phyloP scores from a whole-genome alignment of 768 basidiomycete genomes.

The Guyanaporus albipodus region DNA sequence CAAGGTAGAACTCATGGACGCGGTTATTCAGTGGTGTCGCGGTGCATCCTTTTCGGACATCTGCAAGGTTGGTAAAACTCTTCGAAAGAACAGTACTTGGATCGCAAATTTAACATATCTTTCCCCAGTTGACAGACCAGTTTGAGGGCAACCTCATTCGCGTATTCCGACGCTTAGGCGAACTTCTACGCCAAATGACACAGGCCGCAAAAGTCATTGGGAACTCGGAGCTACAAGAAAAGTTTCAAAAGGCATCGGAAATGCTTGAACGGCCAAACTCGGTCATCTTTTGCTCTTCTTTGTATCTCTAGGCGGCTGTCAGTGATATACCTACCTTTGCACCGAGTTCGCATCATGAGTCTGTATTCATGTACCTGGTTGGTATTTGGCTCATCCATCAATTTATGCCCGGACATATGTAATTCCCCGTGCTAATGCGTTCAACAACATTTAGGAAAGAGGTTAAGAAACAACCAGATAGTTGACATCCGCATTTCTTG shows the following conservation, averaged over 20 bases:
- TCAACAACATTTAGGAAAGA: too few relatives aligned
- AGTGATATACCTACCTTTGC: background rate
- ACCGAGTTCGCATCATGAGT: background rate
- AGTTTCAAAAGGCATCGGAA: conserved; percentile 88
- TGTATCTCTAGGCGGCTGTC: conserved; percentile 61
- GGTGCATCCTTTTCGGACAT: conserved; percentile 95
- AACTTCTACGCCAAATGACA: conserved; percentile 94
- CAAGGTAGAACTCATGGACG: conserved; percentile 99
- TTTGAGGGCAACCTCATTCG: conserved; percentile 97
- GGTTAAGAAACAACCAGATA: background rate
- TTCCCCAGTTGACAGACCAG: conserved; percentile 78
- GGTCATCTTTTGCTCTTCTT: conserved; percentile 85
- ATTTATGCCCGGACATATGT: too few relatives aligned
- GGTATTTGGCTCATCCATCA: too few relatives aligned
- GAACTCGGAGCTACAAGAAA: conserved; percentile 88
- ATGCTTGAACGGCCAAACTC: conserved; percentile 93
- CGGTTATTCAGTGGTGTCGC: conserved; percentile 96
- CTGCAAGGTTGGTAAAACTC: conserved; percentile 68
- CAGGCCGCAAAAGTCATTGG: conserved; percentile 96
- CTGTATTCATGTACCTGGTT: too few relatives aligned
- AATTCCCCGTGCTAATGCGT: too few relatives aligned
- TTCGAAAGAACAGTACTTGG: background rate
- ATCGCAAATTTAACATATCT: conserved; percentile 1
- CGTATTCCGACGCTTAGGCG: conserved; percentile 91
- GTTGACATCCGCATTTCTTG: background rate